Conservation (phyloP, 495 filamentous ascomycete genomes). For the Penicillium mononematosum region DNA sequence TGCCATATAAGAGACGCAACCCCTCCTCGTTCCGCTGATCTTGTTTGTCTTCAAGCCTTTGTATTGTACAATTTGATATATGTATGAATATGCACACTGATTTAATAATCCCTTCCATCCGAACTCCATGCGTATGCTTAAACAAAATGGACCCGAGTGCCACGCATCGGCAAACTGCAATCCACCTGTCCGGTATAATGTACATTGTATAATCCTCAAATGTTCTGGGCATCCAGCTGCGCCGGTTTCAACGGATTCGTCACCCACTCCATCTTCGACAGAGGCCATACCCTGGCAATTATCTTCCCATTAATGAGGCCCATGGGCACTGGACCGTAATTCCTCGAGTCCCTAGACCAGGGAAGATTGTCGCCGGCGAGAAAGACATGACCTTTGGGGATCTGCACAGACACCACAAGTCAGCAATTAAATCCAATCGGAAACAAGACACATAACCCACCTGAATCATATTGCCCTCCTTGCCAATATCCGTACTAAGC, state of each 20-base stretch:
- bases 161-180: conserved; percentile 2
- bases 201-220: not conserved
- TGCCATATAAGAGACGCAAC: conserved; percentile 56
- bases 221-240: conserved; percentile 23
- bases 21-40: conserved; percentile 44
- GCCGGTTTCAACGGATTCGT: conserved; percentile 48
- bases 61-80: conserved; percentile 49
- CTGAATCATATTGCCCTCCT: conserved; percentile 69
- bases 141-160: conserved; percentile 1
- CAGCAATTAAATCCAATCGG: conserved; percentile 10
- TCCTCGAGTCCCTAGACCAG: conserved; percentile 79
- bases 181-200: not conserved
- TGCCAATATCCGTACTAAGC: conserved; percentile 38
- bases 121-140: conserved; percentile 33
- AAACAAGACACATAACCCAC: conserved; percentile 45
- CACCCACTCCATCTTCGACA: conserved; percentile 51
- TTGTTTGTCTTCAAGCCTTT: conserved; percentile 24
- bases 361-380: conserved; percentile 82
- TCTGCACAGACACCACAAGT: conserved; percentile 44
- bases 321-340: conserved; percentile 81
- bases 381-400: conserved; percentile 89
- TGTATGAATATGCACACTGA: conserved; percentile 50
- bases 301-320: conserved; percentile 84
- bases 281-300: conserved; percentile 61
- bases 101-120: conserved; percentile 24